Base-by-base conservation (phyloP, 2,329 filamentous ascomycete species). In the Alternaria viburni region DNA sequence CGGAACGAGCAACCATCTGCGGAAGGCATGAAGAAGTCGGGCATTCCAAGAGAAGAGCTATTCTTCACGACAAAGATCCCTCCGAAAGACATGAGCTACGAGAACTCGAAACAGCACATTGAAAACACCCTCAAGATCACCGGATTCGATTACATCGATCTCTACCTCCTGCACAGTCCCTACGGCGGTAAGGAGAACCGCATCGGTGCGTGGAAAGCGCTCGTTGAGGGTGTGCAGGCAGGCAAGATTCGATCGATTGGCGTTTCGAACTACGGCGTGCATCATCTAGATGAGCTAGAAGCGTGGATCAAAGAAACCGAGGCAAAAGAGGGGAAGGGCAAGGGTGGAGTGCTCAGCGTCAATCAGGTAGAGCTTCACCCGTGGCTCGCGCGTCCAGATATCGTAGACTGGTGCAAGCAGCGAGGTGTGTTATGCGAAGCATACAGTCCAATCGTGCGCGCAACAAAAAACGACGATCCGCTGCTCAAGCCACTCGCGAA, bases 351-450 rank as follows among this genome's bases (percentile, higher is more conserved):
- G 44, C 86, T 97, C 73, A 91, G 90, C 64, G 91, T 97, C 41
- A 93, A 93, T 44, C 94, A 97, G 81, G 67, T 81, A 80, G 94
- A 97, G 81, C 82, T 97, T 11, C 94, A 97, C 80, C 94, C 94
- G 1, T 97, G 93, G 93, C 88, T 93, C 45, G 85, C 89, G 9
- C 86, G 93, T n/a, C 82, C 85, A 21, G 93, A 97, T 74, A 93
- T 97, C 64, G 89, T 90, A 9, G 83, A 87, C 50, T 97, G 93
- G 93, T 91, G 91, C 71, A 79, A 84, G 66, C 84, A 89, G 78
- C 78, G 83, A 57, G 79, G 76, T 30, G 77, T 85, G 1, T 57
- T 86, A 5, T 69, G 84, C 21, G 81, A 86, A 70, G 83, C 83
- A n/a, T 85, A 85, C 60, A 81, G 75, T 23, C 83, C 83, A 15